Base-by-base conservation (phyloP, 1,284 basidiomycete genomes). In the Hemileia vastatrix region DNA sequence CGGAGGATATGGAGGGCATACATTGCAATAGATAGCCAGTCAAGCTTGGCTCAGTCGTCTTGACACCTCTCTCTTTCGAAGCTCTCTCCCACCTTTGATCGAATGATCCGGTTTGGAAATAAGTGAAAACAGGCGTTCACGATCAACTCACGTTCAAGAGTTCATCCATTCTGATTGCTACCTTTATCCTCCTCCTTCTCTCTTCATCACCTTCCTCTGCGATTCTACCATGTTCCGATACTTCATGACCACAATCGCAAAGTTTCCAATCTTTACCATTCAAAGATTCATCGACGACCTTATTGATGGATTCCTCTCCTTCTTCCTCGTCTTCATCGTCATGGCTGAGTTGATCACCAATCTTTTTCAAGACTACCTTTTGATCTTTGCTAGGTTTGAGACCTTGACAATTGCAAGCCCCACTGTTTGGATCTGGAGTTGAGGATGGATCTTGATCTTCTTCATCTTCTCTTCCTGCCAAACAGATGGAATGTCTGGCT, bases 161-260 rank as follows among this genome's bases (percentile, higher is more conserved):
- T 57, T 73, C 72, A 59, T 73, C 72, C 11, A 73, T 49, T 9
- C 72, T 67, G 24, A 73, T 63, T 13, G 70, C 72, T 1, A 72
- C 72, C 45, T 71, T 71, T 23, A 64, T 66, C 40, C 70, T 56
- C 21, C 71, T 54, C 48, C 57, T 57, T n/a, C 65, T 57, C 56
- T 74, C 72, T 44, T 68, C 68, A 18, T 63, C 58, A 5, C 67
- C 67, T 11, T 68, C 69, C 11, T 66, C 61, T 9, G 43, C 56
- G 6, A 70, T 55, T 15, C 65, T 54, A 6, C 71, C 72, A 45
- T 73, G 71, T 31, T 64, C 64, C 31, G 65, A 59, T 3, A 72
- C 33, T 13, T 44, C 61, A 53, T 66, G 70, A 2, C 65, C 65
- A 45, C 72, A 73, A 40, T 9, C 36, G 15, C 36, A 40, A 40